A percentile compares a stretch with the other conserved stretches of the same genome.
phyloP scores from a whole-genome alignment of 306 rosid genomes.

The Castanea crenata region DNA sequence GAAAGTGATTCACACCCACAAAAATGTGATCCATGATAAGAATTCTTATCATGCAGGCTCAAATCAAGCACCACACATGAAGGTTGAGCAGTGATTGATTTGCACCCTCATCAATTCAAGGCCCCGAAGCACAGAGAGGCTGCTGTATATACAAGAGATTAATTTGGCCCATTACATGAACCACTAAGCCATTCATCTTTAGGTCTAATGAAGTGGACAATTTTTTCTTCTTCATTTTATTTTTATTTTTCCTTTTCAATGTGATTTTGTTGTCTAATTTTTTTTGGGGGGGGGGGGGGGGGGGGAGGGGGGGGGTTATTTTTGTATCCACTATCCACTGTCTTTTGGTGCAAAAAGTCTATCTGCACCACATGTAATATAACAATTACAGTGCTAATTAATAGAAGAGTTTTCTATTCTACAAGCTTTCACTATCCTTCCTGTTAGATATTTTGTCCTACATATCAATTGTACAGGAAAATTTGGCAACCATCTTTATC shows the following conservation, averaged over 20 bases:
- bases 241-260: constrained; percentile 5
- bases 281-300: background rate
- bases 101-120: constrained; percentile 30
- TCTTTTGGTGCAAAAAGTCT: constrained; percentile 54
- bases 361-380: constrained; percentile 67
- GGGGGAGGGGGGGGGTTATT: constrained; percentile 14
- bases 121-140: constrained; percentile 41
- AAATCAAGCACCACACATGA: constrained; percentile 66
- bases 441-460: constrained; percentile 31
- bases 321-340: constrained; percentile 43
- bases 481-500: constrained; percentile 25
- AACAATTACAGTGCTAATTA: constrained; percentile 43
- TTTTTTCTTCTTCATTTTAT: constrained; percentile 28
- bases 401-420: constrained; percentile 28
- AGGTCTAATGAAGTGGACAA: constrained; percentile 40
- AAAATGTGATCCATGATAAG: constrained; percentile 22
- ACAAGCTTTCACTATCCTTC: constrained; percentile 29
- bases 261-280: constrained; percentile 49
- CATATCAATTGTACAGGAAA: constrained; percentile 36
- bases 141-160: constrained; percentile 62
- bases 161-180: constrained; percentile 42
- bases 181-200: constrained; percentile 42
- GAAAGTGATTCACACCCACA: constrained; percentile 26
- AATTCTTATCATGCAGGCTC: constrained; percentile 48
- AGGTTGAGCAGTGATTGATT: constrained; percentile 65